phyloP scores from a whole-genome alignment of 495 filamentous ascomycete species.

The Cercophora sp. region DNA sequence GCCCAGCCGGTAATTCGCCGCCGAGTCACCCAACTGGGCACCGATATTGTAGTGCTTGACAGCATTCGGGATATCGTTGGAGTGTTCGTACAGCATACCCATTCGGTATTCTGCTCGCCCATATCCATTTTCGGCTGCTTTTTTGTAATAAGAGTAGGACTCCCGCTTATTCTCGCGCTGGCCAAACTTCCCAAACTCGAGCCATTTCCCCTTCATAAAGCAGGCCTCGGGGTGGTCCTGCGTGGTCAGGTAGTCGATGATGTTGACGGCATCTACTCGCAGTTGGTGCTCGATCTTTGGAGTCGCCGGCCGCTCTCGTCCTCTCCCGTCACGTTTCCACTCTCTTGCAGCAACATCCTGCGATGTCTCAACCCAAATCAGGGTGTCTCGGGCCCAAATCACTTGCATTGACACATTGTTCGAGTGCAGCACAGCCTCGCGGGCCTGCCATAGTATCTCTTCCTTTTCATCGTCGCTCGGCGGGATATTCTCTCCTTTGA shows the following conservation, averaged over 20 bases:
- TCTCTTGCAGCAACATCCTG: slow-evolving; percentile 61
- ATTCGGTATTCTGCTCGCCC: slow-evolving; percentile 94
- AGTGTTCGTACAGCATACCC: slow-evolving; percentile 95
- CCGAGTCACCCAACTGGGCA: slow-evolving; percentile 74
- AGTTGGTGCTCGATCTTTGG: slow-evolving; percentile 85
- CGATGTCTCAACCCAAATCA: slow-evolving; percentile 83
- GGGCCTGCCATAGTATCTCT: slow-evolving; percentile 75
- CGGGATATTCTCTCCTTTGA: slow-evolving; percentile 84
- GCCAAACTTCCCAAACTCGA: slow-evolving; percentile 96
- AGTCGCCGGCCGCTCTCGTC: slow-evolving; percentile 65
- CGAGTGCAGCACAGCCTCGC: slow-evolving; percentile 79
- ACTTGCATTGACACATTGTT: slow-evolving; percentile 96
- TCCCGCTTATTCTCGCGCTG: slow-evolving; percentile 86
- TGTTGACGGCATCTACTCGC: slow-evolving; percentile 82
- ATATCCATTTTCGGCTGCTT: slow-evolving; percentile 86
- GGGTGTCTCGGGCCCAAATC: slow-evolving; percentile 89
- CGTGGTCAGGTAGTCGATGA: slow-evolving; percentile 81
- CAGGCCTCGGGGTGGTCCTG: slow-evolving; percentile 92
- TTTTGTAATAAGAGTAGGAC: slow-evolving; percentile 78
- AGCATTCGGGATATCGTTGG: slow-evolving; percentile 85
- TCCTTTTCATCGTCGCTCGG: slow-evolving; percentile 94
- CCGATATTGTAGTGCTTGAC: slow-evolving; percentile 84
- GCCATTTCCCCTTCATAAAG: slow-evolving; percentile 94
- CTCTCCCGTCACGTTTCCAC: slow-evolving; percentile 55
- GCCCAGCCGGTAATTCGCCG: slow-evolving; percentile 89